Conservation (phyloP, 2,329 filamentous ascomycete species). For the Hymenoscyphus salicellus region DNA sequence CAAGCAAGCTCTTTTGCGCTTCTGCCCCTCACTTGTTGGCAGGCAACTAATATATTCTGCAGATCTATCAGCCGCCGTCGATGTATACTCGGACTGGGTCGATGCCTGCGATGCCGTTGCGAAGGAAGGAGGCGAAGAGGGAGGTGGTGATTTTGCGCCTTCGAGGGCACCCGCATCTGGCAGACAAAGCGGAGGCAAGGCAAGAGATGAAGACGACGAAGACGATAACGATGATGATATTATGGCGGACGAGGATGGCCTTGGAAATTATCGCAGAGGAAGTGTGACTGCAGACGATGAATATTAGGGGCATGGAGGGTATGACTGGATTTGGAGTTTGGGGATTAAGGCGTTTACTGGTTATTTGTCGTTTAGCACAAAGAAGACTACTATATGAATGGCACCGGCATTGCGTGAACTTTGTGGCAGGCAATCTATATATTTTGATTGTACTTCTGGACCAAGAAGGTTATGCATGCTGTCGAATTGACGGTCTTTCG, state of each 20-base stretch:
- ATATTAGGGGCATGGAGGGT: conserved; percentile 39
- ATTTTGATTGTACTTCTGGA: not conserved
- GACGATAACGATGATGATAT: conserved; percentile 36
- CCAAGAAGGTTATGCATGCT: not conserved
- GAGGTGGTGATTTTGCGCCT: conserved; percentile 28
- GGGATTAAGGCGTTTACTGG: conserved; percentile 18
- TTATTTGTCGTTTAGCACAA: not conserved
- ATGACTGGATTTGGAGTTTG: conserved; percentile 18
- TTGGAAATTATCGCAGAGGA: conserved; percentile 51
- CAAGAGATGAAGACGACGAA: conserved; percentile 30
- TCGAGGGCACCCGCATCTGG: conserved; percentile 23
- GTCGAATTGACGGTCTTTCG: not conserved
- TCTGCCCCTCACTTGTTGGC: conserved; percentile 73
- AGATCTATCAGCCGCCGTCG: conserved; percentile 88
- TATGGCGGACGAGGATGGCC: conserved; percentile 46
- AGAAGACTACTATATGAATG: not conserved
- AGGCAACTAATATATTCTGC: conserved; percentile 18
- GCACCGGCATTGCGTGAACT: not conserved
- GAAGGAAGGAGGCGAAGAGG: conserved; percentile 52
- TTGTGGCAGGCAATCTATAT: not conserved
- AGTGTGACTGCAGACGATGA: conserved; percentile 55
- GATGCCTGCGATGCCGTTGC: conserved; percentile 81
- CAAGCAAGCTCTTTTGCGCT: not conserved
- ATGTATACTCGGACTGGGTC: conserved; percentile 98
- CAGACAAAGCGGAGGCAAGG: conserved; percentile 19